A percentile compares a stretch with the other conserved stretches of the same genome.
phyloP scores from a whole-genome alignment of 805 yeast genomes.

The Metschnikowia santaceciliae region DNA sequence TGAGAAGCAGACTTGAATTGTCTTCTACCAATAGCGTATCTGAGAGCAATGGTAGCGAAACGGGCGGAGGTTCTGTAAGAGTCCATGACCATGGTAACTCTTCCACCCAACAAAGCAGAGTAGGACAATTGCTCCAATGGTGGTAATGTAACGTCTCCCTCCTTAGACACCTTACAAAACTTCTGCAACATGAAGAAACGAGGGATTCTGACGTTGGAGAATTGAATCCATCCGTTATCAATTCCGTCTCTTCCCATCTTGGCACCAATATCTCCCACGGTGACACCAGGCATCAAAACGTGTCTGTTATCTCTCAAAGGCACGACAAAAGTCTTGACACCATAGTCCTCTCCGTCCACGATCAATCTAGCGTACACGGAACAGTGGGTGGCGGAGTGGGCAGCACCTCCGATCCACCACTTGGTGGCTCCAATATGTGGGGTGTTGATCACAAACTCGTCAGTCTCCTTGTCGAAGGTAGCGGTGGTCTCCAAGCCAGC shows the following conservation, averaged over 20 bases:
- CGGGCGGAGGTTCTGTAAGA: constrained; percentile 20
- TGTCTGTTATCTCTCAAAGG: constrained; percentile 20
- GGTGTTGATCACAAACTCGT: constrained; percentile 20
- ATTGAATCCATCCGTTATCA: constrained; percentile 23
- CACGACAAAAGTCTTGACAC: constrained; percentile 22
- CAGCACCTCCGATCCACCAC: constrained; percentile 25
- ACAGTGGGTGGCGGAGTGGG: constrained; percentile 21
- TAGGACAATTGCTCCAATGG: constrained; percentile 20
- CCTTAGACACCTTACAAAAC: constrained; percentile 16
- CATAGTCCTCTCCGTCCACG: constrained; percentile 20
- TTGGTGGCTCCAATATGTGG: constrained; percentile 23
- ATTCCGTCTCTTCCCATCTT: constrained; percentile 24
- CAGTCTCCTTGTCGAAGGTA: constrained; percentile 19
- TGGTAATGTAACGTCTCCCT: constrained; percentile 18
- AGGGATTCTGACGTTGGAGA: constrained; percentile 19
- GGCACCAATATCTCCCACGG: constrained; percentile 22
- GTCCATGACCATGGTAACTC: constrained; percentile 21
- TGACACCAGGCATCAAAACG: constrained; percentile 19
- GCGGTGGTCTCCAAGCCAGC: constrained; percentile 23
- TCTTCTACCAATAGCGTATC: constrained; percentile 21
- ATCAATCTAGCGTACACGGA: constrained; percentile 19
- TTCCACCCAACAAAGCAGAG: constrained; percentile 20
- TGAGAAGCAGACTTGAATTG: constrained; percentile 21
- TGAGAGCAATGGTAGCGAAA: constrained; percentile 18
- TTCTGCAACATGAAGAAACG: constrained; percentile 21